These are phyloP conservation scores for Tolypocladium pustulatum DNA, from an alignment of 2,329 filamentous ascomycete genomes.

Conservation along the genomic window DNA sequence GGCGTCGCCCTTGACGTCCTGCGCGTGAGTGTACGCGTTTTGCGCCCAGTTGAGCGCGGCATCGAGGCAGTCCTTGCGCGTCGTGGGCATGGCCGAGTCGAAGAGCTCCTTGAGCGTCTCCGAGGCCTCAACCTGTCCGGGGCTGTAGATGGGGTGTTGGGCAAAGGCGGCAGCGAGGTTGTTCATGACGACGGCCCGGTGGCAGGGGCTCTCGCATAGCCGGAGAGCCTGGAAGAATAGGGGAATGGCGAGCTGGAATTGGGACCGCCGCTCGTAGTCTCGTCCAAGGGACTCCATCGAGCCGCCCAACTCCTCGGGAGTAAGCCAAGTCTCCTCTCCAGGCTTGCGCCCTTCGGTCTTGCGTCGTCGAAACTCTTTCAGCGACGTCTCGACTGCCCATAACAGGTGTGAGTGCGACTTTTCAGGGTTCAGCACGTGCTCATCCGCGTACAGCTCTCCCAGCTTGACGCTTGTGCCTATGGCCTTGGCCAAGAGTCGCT, in stretches of 20 bases:
- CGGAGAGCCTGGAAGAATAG: conserved; percentile 78
- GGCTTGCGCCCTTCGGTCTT: conserved; percentile 56
- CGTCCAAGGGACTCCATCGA: conserved; percentile 65
- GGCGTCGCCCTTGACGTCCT: conserved; percentile 52
- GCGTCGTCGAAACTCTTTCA: conserved; percentile 64
- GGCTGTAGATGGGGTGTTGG: conserved; percentile 44
- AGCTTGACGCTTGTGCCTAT: conserved; percentile 75
- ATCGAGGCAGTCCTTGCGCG: conserved; percentile 52
- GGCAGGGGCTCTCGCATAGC: conserved; percentile 57
- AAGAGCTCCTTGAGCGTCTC: conserved; percentile 16
- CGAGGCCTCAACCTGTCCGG: conserved; percentile 15
- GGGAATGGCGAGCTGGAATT: conserved; percentile 73
- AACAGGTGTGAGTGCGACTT: conserved; percentile 63
- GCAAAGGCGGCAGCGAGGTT: conserved; percentile 67
- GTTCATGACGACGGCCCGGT: conserved; percentile 78
- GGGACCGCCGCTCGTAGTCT: conserved; percentile 62
- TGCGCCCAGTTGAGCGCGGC: conserved; percentile 69
- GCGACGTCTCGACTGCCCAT: conserved; percentile 70
- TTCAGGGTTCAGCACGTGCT: conserved; percentile 63
- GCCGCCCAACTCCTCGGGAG: conserved; percentile 60
- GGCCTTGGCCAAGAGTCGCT: conserved; percentile 60
- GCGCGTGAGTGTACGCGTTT: conserved; percentile 61
- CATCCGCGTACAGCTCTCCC: conserved; percentile 69
- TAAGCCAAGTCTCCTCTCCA: conserved; percentile 63
- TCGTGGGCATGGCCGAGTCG: conserved; percentile 23